phyloP scores from a whole-genome alignment of 768 basidiomycete species.

The Sutorius australiensis region DNA sequence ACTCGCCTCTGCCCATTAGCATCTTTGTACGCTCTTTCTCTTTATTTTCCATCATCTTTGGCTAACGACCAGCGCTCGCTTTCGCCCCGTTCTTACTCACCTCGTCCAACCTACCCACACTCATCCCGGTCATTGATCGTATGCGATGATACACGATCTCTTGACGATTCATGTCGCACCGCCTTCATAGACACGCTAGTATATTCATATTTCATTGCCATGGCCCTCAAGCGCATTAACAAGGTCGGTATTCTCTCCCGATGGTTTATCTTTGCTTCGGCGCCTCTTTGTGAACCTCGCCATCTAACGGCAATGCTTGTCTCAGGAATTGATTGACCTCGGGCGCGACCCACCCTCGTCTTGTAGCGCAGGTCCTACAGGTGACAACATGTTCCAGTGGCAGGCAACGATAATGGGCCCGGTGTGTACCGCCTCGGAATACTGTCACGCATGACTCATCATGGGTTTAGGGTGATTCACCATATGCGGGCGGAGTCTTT shows the following conservation, averaged over 20 bases:
- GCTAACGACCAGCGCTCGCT: neutral
- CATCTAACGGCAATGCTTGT: neutral
- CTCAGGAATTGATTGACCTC: slow-evolving; percentile 97
- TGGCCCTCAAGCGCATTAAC: slow-evolving; percentile 99
- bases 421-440: slow-evolving; percentile 47
- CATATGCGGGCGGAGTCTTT: slow-evolving; percentile 98
- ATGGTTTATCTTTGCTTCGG: neutral
- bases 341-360: slow-evolving; percentile 99
- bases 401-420: slow-evolving; percentile 99
- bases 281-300: neutral
- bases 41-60: neutral
- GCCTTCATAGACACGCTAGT: slow-evolving; percentile 13
- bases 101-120: neutral
- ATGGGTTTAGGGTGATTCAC: slow-evolving; percentile 79
- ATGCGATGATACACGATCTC: slow-evolving; percentile 37
- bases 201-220: slow-evolving; percentile 31
- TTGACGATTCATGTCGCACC: slow-evolving; percentile 13
- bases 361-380: slow-evolving; percentile 97
- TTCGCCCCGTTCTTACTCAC: neutral
- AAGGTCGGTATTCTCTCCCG: slow-evolving; percentile 54
- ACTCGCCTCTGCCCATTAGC: neutral
- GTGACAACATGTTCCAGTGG: slow-evolving; percentile 99
- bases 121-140: slow-evolving; percentile 30
- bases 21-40: slow-evolving; percentile 10
- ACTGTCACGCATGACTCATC: slow-evolving; percentile 21